Evolutionary conservation across 2,329 filamentous ascomycete species (phyloP).

Genomic region (Fusarium keratoplasticum): DNA sequence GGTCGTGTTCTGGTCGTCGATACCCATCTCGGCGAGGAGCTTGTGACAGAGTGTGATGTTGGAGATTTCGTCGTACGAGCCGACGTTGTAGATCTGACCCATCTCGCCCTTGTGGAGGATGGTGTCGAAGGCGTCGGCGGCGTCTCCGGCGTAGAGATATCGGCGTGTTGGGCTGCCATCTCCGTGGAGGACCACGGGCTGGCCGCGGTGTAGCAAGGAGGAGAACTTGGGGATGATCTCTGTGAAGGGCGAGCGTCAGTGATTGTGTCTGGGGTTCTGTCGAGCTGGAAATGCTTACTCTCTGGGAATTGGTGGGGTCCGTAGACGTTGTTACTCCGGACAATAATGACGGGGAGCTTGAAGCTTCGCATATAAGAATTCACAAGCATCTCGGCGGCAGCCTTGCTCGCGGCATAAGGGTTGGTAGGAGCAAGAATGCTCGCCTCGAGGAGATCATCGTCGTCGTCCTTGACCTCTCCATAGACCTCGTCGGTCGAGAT

Average conservation of each 20-base stretch:
- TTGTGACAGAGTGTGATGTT: slow-evolving; percentile 76
- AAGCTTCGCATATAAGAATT: slow-evolving; percentile 86
- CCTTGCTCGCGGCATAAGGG: slow-evolving; percentile 86
- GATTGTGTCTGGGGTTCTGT: neutral
- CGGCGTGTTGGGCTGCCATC: slow-evolving; percentile 79
- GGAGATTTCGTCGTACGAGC: slow-evolving; percentile 81
- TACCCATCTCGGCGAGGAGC: slow-evolving; percentile 72
- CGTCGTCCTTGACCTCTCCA: slow-evolving; percentile 79
- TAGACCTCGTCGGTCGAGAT: slow-evolving; percentile 90
- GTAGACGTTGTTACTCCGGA: slow-evolving; percentile 87
- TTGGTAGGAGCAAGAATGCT: slow-evolving; percentile 84
- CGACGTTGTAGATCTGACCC: slow-evolving; percentile 86
- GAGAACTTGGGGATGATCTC: slow-evolving; percentile 89
- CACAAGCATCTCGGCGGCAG: slow-evolving; percentile 85
- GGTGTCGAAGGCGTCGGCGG: slow-evolving; percentile 84
- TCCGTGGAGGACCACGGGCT: slow-evolving; percentile 79
- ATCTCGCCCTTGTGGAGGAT: slow-evolving; percentile 81
- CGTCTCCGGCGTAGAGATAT: slow-evolving; percentile 83
- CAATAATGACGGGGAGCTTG: slow-evolving; percentile 82
- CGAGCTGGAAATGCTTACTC: slow-evolving; percentile 65
- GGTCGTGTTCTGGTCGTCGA: slow-evolving; percentile 61
- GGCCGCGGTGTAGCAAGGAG: slow-evolving; percentile 73
- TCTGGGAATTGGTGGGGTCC: slow-evolving; percentile 87
- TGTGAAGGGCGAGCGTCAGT: slow-evolving; percentile 47
- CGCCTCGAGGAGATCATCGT: slow-evolving; percentile 78